These are phyloP conservation scores for Nicotiana benthamiana DNA, from an alignment of 257 asterid species.

Conservation along the genomic window DNA sequence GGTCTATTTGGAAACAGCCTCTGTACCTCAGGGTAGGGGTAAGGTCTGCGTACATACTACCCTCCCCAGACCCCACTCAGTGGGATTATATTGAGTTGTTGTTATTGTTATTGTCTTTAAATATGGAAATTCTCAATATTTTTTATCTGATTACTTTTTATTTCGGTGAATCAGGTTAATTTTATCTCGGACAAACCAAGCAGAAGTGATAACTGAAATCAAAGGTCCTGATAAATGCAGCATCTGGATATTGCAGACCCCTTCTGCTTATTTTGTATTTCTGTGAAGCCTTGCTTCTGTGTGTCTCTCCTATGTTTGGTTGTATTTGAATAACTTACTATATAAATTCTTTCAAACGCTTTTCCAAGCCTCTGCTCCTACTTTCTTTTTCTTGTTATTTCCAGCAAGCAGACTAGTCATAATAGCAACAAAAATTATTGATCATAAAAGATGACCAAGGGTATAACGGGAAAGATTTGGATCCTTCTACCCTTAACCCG, in stretches of 20 bases:
- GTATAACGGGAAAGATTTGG: not conserved
- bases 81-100: no score
- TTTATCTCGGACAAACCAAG: slow-evolving; percentile 53
- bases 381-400: not conserved
- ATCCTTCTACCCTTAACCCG: not conserved
- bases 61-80: no score
- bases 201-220: slow-evolving; percentile 33
- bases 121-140: not conserved
- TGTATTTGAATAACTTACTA: not conserved
- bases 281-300: not conserved
- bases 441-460: not conserved
- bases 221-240: not conserved
- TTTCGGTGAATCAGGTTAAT: slow-evolving; percentile 32
- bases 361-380: not conserved
- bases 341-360: not conserved
- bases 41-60: no score
- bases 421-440: not conserved
- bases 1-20: no score
- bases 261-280: not conserved
- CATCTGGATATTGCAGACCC: not conserved
- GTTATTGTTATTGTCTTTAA: no score
- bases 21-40: no score
- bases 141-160: not conserved
- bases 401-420: not conserved
- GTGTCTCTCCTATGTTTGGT: not conserved